phyloP scores from a whole-genome alignment of 2,329 filamentous ascomycete species.

The Davidsoniella virescens region DNA sequence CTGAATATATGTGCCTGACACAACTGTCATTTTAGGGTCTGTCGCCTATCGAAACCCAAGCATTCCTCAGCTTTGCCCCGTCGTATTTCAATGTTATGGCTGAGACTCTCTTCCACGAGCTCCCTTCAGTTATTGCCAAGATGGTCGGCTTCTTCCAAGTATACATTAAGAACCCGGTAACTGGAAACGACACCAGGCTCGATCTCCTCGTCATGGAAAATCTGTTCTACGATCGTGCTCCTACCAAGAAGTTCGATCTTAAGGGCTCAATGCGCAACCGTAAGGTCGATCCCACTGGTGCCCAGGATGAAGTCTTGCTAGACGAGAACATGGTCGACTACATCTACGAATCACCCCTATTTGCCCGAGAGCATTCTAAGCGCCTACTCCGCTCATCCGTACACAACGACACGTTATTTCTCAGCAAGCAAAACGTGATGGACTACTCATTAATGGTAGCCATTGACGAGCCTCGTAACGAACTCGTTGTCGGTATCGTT shows the following conservation, averaged over 20 bases:
- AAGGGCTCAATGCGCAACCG: constrained; percentile 98
- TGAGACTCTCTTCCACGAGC: constrained; percentile 83
- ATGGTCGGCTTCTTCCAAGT: constrained; percentile 99
- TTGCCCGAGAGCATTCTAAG: constrained; percentile 89
- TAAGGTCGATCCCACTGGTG: constrained; percentile 88
- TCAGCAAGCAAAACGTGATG: constrained; percentile 94
- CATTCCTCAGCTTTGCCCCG: constrained; percentile 88
- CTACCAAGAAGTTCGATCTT: constrained; percentile 82
- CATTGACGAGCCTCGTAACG: constrained; percentile 76
- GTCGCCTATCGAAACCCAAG: constrained; percentile 78
- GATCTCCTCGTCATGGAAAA: constrained; percentile 96
- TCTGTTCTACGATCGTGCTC: constrained; percentile 84
- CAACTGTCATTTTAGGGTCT: constrained; percentile 38
- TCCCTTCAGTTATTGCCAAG: constrained; percentile 94
- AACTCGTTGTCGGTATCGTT: constrained; percentile 93
- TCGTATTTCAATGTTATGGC: constrained; percentile 97
- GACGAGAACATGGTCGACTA: constrained; percentile 99
- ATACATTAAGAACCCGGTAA: constrained; percentile 85
- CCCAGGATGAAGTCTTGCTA: constrained; percentile 87
- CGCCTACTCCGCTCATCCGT: constrained; percentile 81
- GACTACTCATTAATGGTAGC: constrained; percentile 98
- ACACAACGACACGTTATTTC: constrained; percentile 93
- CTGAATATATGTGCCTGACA: neutral
- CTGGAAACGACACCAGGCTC: constrained; percentile 84
- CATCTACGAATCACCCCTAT: constrained; percentile 92